phyloP scores from a whole-genome alignment of 2,329 filamentous ascomycete species.

The Aureobasidium melanogenum region DNA sequence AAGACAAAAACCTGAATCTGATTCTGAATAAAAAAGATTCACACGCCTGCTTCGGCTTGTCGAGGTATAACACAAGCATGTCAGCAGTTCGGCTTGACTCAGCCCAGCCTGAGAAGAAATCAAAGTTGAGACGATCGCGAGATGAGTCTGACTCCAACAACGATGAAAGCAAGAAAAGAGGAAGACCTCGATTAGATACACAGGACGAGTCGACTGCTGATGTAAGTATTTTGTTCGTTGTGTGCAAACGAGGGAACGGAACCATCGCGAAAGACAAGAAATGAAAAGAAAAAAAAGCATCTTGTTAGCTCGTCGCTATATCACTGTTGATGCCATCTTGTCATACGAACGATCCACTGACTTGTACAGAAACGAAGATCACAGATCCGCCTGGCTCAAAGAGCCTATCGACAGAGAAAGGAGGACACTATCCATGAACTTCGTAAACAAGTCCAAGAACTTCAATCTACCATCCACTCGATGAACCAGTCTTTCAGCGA shows the following conservation, averaged over 20 bases:
- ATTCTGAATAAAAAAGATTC: background rate
- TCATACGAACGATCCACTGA: background rate
- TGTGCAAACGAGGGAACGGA: background rate
- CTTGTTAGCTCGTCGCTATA: background rate
- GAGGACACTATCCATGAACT: conserved; percentile 70
- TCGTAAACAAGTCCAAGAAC: conserved; percentile 58
- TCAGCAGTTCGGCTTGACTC: conserved; percentile 3
- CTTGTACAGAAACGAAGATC: conserved; percentile 61
- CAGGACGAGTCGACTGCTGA: conserved; percentile 70
- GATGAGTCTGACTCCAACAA: conserved; percentile 18
- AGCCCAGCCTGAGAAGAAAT: background rate
- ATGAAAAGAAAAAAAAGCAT: background rate
- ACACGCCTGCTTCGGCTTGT: background rate
- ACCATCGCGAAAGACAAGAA: background rate
- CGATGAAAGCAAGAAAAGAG: conserved; percentile 46
- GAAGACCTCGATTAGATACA: conserved; percentile 66
- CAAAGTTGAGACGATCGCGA: conserved; percentile 7
- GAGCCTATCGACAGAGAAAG: conserved; percentile 77
- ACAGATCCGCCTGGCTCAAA: conserved; percentile 78
- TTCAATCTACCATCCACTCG: conserved; percentile 61
- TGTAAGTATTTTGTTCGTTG: conserved; percentile 42
- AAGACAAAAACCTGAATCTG: background rate
- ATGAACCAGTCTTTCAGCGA: conserved; percentile 64
- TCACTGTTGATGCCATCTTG: background rate
- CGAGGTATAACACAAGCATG: background rate